Evolutionary conservation across 495 filamentous ascomycete species (phyloP).

Genomic region (Xylaria castorea): DNA sequence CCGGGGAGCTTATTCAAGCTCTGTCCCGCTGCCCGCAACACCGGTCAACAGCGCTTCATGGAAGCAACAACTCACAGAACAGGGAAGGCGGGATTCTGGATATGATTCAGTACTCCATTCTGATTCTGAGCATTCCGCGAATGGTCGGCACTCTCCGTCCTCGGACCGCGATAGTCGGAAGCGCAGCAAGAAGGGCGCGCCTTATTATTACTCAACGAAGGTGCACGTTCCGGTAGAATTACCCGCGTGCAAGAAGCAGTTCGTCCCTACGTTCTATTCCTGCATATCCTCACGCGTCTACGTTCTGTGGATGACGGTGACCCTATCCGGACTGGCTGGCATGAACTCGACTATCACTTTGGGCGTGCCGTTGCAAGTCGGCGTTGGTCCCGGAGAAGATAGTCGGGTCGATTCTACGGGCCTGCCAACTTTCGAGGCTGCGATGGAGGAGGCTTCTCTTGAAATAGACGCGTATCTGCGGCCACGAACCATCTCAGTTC

Average conservation of each 20-base stretch:
- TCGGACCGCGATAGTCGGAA: conserved; percentile 20
- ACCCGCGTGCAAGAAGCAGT: conserved; percentile 68
- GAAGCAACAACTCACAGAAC: conserved; percentile 57
- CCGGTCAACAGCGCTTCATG: conserved; percentile 71
- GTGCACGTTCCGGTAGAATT: conserved; percentile 77
- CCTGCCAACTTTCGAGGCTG: conserved; percentile 48
- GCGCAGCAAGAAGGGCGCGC: conserved; percentile 21
- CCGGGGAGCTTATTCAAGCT: conserved; percentile 71
- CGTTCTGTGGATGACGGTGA: conserved; percentile 70
- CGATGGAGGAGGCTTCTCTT: conserved; percentile 35
- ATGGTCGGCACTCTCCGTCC: not conserved
- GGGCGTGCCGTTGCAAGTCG: conserved; percentile 81
- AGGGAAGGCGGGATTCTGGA: conserved; percentile 66
- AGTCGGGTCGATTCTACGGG: conserved; percentile 27
- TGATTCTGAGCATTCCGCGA: conserved; percentile 31
- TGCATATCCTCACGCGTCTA: conserved; percentile 86
- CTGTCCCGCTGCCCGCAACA: conserved; percentile 67
- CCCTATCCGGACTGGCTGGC: conserved; percentile 64
- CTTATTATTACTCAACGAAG: conserved; percentile 66
- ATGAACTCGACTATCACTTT: conserved; percentile 64
- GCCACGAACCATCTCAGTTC: conserved; percentile 52
- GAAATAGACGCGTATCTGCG: conserved; percentile 55
- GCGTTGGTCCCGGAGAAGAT: conserved; percentile 39
- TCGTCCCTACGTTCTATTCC: conserved; percentile 87
- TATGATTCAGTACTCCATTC: conserved; percentile 45